Percentiles rank a stretch among this genome's conserved stretches.
phyloP scores from a whole-genome alignment of 352 stramenopile species.

The Pilasporangium apinafurcum region DNA sequence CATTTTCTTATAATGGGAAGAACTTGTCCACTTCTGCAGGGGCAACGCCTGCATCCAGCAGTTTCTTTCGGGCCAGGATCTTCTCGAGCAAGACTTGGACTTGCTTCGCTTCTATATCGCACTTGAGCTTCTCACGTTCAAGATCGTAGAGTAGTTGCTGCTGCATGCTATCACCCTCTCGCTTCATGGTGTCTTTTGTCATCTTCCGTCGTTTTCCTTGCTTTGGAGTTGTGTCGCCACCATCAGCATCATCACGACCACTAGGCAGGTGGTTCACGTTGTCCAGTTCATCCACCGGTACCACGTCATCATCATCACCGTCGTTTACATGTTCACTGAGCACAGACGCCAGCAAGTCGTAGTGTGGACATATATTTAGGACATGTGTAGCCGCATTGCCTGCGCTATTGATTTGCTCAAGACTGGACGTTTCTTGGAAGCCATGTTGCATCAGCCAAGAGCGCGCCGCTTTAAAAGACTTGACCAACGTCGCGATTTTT shows the following conservation, averaged over 20 bases:
- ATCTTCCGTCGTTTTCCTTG: conserved; percentile 1
- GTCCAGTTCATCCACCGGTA: conserved; percentile 18
- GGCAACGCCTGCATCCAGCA: conserved; percentile 19
- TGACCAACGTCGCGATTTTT: conserved; percentile 20
- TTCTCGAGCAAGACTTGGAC: not conserved
- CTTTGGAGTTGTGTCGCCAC: conserved; percentile 2
- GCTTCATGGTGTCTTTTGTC: not conserved
- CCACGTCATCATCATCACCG: conserved; percentile 9
- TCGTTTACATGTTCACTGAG: conserved; percentile 18
- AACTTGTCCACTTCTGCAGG: conserved; percentile 31
- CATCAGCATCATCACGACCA: conserved; percentile 3
- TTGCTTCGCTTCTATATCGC: not conserved
- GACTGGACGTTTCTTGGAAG: conserved; percentile 15
- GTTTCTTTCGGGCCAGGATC: not conserved
- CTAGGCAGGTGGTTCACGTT: conserved; percentile 5
- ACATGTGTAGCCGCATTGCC: conserved; percentile 25
- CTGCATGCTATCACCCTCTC: not conserved
- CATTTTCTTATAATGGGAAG: conserved; percentile 32
- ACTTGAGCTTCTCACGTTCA: conserved; percentile 29
- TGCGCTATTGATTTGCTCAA: conserved; percentile 10
- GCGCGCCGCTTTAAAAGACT: conserved; percentile 25
- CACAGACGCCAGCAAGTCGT: conserved; percentile 24
- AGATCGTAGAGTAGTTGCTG: not conserved
- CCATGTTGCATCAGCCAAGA: conserved; percentile 21
- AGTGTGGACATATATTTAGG: conserved; percentile 31